Evolutionary conservation across 345 rosid genomes (phyloP).

Genomic region (Capsella bursapastoris): DNA sequence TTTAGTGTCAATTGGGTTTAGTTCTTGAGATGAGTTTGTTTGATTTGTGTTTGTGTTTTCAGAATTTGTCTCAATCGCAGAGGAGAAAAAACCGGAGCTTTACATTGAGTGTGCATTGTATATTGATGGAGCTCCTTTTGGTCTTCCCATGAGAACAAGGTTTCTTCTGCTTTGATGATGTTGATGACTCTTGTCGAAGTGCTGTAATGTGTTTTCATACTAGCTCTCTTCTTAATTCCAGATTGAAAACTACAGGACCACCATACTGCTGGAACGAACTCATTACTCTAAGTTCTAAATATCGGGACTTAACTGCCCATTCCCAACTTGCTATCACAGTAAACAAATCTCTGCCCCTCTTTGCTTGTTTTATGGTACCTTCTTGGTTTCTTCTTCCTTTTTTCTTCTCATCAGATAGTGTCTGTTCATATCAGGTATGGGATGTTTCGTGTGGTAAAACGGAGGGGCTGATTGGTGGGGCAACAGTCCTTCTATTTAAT

Average conservation of each 20-base stretch:
- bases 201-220: conserved; percentile 5
- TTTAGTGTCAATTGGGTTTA: conserved; percentile 13
- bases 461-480: conserved; percentile 91
- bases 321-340: conserved; percentile 94
- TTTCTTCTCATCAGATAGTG: background rate
- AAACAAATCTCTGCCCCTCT: conserved; percentile 21
- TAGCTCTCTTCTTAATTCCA: conserved; percentile 44
- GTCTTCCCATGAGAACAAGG: conserved; percentile 94
- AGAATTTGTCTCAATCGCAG: conserved; percentile 55
- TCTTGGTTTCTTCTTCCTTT: background rate
- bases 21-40: conserved; percentile 2
- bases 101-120: conserved; percentile 81
- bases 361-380: conserved; percentile 32
- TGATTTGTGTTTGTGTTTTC: conserved; percentile 10
- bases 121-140: conserved; percentile 92
- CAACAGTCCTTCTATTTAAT: conserved; percentile 88
- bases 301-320: conserved; percentile 84
- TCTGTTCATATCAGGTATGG: conserved; percentile 49
- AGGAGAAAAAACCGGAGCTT: conserved; percentile 76
- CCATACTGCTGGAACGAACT: conserved; percentile 89
- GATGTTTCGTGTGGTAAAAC: conserved; percentile 58
- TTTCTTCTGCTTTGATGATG: conserved; percentile 34
- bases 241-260: conserved; percentile 86
- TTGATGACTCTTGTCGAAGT: conserved; percentile 12
- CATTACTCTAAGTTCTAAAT: conserved; percentile 79